Percentiles rank a stretch among this genome's conserved stretches.
Evolutionary conservation across 768 basidiomycete genomes (phyloP).

Genomic region (Psilocybe cubensis): DNA sequence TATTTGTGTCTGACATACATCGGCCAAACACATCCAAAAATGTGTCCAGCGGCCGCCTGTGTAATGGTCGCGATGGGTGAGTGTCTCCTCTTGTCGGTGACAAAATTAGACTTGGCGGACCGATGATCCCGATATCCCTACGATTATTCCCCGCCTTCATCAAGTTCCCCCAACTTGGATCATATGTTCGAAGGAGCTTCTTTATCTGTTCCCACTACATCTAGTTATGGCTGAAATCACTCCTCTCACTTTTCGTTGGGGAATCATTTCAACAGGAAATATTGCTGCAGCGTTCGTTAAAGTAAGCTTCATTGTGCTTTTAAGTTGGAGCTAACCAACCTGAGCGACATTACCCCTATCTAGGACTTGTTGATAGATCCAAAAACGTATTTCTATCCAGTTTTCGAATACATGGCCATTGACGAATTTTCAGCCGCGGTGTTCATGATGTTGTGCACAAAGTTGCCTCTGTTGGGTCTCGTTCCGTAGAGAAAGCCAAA

Average conservation of each 20-base stretch:
- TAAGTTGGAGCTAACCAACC: background rate
- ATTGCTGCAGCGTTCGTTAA: conserved; percentile 73
- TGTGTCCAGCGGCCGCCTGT: too few relatives aligned
- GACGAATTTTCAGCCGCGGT: conserved; percentile 50
- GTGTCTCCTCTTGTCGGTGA: too few relatives aligned
- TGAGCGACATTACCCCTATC: background rate
- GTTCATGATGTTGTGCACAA: conserved; percentile 71
- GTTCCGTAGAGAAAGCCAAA: conserved; percentile 67
- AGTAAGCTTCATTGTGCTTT: conserved; percentile 38
- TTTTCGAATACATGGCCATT: background rate
- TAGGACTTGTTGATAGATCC: conserved; percentile 82
- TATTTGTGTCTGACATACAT: too few relatives aligned
- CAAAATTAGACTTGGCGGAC: background rate
- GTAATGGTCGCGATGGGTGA: too few relatives aligned
- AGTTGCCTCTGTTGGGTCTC: conserved; percentile 78
- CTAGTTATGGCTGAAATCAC: conserved; percentile 33
- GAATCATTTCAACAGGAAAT: conserved; percentile 82
- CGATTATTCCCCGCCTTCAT: conserved; percentile 12
- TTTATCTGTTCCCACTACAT: conserved; percentile 6
- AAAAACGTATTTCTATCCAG: conserved; percentile 46
- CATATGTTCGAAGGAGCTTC: background rate
- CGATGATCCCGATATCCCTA: conserved; percentile 14
- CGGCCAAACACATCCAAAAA: too few relatives aligned
- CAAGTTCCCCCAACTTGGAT: background rate
- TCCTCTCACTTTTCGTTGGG: conserved; percentile 69